A percentile compares a stretch with the other conserved stretches of the same genome.
Conservation (phyloP, 225 moss, liverwort and hornwort genomes). For the Marchantia polymorpha region DNA sequence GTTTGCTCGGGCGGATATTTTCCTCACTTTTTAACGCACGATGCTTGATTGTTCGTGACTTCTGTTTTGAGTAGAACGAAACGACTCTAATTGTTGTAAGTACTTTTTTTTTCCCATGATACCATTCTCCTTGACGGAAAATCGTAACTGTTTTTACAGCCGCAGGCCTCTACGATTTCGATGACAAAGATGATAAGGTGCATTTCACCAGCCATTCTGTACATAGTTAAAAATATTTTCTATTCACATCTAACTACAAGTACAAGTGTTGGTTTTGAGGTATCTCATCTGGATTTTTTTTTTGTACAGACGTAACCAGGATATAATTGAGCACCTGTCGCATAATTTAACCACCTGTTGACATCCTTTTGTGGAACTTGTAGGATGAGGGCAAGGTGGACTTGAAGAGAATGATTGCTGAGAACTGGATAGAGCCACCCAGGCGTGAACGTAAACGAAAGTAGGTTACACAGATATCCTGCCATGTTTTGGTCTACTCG, state of each 20-base stretch:
- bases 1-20: neutral
- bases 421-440: constrained; percentile 98
- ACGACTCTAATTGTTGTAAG: too few relatives aligned
- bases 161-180: constrained; percentile 95
- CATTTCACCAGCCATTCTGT: too few relatives aligned
- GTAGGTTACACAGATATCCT: constrained; percentile 17
- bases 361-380: neutral
- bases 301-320: neutral
- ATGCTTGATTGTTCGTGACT: neutral
- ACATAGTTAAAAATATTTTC: neutral
- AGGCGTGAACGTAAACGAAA: constrained; percentile 95
- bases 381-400: constrained; percentile 86
- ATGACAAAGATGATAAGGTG: constrained; percentile 87
- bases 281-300: neutral
- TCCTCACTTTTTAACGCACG: neutral
- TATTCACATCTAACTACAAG: neutral
- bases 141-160: constrained; percentile 31
- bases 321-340: neutral
- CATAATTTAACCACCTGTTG: neutral
- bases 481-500: neutral
- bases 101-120: neutral
- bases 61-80: neutral
- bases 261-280: neutral
- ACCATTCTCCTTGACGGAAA: neutral
- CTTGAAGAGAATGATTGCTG: constrained; percentile 87